phyloP scores from a whole-genome alignment of 768 basidiomycete species.

The Pulveroboletus frians region DNA sequence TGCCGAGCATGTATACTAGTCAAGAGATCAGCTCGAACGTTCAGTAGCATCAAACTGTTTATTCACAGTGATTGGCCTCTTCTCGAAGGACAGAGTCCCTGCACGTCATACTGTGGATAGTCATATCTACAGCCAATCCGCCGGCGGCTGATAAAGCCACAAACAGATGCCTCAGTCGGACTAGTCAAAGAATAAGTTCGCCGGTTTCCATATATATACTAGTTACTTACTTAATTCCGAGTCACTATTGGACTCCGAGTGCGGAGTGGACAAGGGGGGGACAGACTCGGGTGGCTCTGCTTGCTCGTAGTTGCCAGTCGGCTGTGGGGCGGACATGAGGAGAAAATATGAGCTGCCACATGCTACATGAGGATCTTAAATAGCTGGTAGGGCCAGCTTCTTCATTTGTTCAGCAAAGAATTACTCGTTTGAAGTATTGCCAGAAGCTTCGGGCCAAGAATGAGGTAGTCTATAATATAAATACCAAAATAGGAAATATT shows the following conservation, averaged over 20 bases:
- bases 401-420: no score
- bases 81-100: not conserved
- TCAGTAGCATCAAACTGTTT: not conserved
- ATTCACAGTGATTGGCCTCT: not conserved
- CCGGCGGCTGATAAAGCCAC: not conserved
- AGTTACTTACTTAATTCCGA: not conserved
- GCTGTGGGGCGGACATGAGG: not conserved
- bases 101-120: not conserved
- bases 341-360: no score
- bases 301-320: not conserved
- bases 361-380: not conserved
- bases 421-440: no score
- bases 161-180: not conserved
- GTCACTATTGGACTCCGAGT: not conserved
- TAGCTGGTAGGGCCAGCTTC: not conserved
- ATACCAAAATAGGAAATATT: no score
- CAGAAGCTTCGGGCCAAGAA: no score
- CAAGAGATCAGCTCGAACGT: not conserved
- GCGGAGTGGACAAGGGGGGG: not conserved
- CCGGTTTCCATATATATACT: not conserved
- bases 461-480: no score
- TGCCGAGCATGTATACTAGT: not conserved
- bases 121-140: not conserved
- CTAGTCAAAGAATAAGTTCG: not conserved
- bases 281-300: not conserved